Evolutionary conservation across 768 basidiomycete species (phyloP).

Genomic region (Trametes maxima): DNA sequence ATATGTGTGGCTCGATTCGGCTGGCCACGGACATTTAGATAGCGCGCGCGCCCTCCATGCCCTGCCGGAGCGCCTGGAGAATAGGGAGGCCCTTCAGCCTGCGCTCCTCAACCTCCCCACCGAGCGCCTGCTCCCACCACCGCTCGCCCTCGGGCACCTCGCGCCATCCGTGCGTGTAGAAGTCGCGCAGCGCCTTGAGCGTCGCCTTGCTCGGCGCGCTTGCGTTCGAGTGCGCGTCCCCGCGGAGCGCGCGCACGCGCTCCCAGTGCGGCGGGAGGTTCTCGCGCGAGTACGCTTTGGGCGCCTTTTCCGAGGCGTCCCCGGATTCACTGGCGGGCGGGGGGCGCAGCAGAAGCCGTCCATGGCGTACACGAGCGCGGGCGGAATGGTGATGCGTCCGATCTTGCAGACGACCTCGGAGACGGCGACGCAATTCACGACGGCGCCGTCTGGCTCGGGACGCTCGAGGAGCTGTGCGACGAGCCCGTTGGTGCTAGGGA

Average conservation of each 20-base stretch:
- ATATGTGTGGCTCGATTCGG: neutral
- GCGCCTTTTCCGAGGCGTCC: neutral
- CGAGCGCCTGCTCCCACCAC: conserved; percentile 72
- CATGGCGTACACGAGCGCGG: conserved; percentile 57
- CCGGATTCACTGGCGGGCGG: neutral
- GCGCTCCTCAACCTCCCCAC: conserved; percentile 37
- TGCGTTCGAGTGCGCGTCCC: conserved; percentile 5
- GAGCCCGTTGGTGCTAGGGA: conserved; percentile 4
- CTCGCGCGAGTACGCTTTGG: conserved; percentile 37
- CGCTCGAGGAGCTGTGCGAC: conserved; percentile 16
- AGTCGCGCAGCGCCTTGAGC: conserved; percentile 44
- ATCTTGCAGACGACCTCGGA: conserved; percentile 70
- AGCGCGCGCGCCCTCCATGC: conserved; percentile 32
- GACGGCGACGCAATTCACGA: conserved; percentile 63
- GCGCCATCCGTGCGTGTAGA: conserved; percentile 64
- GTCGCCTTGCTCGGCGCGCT: conserved; percentile 22
- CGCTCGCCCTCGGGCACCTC: conserved; percentile 56
- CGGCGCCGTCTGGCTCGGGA: conserved; percentile 55
- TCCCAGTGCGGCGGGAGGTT: conserved; percentile 55
- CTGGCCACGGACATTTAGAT: conserved; percentile 1
- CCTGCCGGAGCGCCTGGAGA: conserved; percentile 33
- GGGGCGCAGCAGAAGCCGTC: conserved; percentile 52
- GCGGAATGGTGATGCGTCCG: conserved; percentile 74
- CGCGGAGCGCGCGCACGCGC: conserved; percentile 28
- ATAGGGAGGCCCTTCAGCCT: conserved; percentile 27